phyloP scores from a whole-genome alignment of 495 filamentous ascomycete genomes.

The Penicillium diatomitis region DNA sequence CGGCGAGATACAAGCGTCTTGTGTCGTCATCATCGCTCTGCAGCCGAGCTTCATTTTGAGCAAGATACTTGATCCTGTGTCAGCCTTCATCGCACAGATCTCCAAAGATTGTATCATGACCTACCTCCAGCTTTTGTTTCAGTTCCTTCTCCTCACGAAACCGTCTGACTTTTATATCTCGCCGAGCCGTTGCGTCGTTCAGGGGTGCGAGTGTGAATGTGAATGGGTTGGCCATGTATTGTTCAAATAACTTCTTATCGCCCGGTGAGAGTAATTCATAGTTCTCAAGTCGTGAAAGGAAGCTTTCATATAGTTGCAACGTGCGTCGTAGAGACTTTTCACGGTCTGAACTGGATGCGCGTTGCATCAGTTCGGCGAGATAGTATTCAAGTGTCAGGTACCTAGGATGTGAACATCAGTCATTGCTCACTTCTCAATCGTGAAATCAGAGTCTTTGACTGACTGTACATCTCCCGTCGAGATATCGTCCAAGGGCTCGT shows the following conservation, averaged over 20 bases:
- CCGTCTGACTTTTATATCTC: slow-evolving; percentile 76
- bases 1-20: slow-evolving; percentile 67
- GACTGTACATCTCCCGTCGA: slow-evolving; percentile 76
- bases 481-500: slow-evolving; percentile 85
- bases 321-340: slow-evolving; percentile 53
- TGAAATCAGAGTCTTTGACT: slow-evolving; percentile 24
- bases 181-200: slow-evolving; percentile 60
- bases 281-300: slow-evolving; percentile 61
- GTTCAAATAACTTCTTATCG: slow-evolving; percentile 63
- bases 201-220: slow-evolving; percentile 60
- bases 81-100: slow-evolving; percentile 7
- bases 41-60: slow-evolving; percentile 48
- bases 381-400: slow-evolving; percentile 61
- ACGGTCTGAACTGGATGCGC: slow-evolving; percentile 47
- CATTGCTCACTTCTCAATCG: not conserved
- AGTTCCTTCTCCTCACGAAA: slow-evolving; percentile 83
- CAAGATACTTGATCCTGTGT: slow-evolving; percentile 42
- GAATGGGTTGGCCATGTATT: slow-evolving; percentile 55
- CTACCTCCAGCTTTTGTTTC: slow-evolving; percentile 70
- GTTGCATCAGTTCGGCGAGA: slow-evolving; percentile 57
- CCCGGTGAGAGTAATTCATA: slow-evolving; percentile 61
- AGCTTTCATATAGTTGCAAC: slow-evolving; percentile 63
- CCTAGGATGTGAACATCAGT: slow-evolving; percentile 29
- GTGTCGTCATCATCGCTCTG: slow-evolving; percentile 70
- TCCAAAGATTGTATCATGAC: not conserved